phyloP scores from a whole-genome alignment of 2,329 filamentous ascomycete species.

The Fusarium sp. region DNA sequence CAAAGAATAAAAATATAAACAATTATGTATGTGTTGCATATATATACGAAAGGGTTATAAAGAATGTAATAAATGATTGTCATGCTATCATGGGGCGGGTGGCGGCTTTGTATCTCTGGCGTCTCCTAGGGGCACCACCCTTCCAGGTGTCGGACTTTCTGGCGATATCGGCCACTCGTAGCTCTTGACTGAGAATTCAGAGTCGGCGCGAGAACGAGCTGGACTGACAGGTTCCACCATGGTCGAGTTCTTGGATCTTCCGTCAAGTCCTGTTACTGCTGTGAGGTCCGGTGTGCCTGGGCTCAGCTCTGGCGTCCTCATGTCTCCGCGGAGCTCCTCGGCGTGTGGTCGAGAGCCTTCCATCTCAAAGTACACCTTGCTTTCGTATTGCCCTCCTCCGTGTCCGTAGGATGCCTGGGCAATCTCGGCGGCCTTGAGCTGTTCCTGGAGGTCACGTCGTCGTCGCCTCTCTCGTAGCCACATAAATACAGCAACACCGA shows the following conservation, averaged over 20 bases:
- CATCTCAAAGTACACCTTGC: slow-evolving; percentile 33
- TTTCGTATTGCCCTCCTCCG: not conserved
- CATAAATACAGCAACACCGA: slow-evolving; percentile 26
- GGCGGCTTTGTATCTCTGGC: not conserved
- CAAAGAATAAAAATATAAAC: not conserved
- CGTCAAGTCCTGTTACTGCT: not conserved
- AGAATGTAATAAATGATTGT: not conserved
- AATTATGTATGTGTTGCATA: not conserved
- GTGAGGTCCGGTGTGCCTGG: slow-evolving; percentile 15
- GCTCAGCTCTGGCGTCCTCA: slow-evolving; percentile 37
- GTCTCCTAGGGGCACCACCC: not conserved
- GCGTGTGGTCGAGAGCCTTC: slow-evolving; percentile 35
- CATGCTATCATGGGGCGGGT: not conserved
- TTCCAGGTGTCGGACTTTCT: not conserved
- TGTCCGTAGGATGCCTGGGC: not conserved
- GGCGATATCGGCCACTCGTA: slow-evolving; percentile 16
- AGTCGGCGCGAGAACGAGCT: not conserved
- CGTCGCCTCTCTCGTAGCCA: slow-evolving; percentile 39
- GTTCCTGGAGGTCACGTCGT: slow-evolving; percentile 22
- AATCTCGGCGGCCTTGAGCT: slow-evolving; percentile 16
- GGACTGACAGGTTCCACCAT: not conserved
- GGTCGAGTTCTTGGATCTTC: not conserved
- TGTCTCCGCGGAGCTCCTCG: slow-evolving; percentile 33
- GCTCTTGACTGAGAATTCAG: not conserved
- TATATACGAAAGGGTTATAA: not conserved